phyloP scores from a whole-genome alignment of 164 flowering plant genomes.

The Stephania cephalantha region DNA sequence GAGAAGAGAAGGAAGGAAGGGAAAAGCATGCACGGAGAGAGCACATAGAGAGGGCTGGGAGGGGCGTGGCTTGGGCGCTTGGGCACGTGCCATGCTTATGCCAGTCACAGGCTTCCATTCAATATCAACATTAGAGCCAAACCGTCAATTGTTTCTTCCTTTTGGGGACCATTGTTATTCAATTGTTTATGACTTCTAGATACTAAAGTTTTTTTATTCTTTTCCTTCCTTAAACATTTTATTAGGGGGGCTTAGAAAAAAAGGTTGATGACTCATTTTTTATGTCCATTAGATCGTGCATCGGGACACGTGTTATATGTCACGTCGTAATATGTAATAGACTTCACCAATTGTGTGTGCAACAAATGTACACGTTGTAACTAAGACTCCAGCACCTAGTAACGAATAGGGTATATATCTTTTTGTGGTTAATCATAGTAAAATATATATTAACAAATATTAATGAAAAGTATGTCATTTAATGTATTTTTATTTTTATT shows the following conservation, averaged over 20 bases:
- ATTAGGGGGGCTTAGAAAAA: too few species aligned
- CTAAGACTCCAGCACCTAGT: too few species aligned
- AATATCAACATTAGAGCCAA: not conserved
- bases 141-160: not conserved
- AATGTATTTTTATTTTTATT: not conserved
- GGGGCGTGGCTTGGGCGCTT: not conserved
- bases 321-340: too few species aligned
- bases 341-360: too few species aligned
- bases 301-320: too few species aligned
- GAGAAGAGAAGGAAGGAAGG: not conserved
- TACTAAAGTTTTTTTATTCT: not conserved
- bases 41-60: conserved; percentile 3
- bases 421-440: too few species aligned
- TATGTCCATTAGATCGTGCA: too few species aligned
- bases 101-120: conserved; percentile 14
- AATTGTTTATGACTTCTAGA: not conserved
- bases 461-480: too few species aligned
- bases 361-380: too few species aligned
- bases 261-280: too few species aligned
- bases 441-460: too few species aligned
- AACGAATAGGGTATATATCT: too few species aligned
- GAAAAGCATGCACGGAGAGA: conserved; percentile 7
- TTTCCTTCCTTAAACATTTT: not conserved
- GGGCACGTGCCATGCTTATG: conserved; percentile 22
- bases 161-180: conserved; percentile 6